Conservation (phyloP, 768 basidiomycete species). For the Pholiota molesta region DNA sequence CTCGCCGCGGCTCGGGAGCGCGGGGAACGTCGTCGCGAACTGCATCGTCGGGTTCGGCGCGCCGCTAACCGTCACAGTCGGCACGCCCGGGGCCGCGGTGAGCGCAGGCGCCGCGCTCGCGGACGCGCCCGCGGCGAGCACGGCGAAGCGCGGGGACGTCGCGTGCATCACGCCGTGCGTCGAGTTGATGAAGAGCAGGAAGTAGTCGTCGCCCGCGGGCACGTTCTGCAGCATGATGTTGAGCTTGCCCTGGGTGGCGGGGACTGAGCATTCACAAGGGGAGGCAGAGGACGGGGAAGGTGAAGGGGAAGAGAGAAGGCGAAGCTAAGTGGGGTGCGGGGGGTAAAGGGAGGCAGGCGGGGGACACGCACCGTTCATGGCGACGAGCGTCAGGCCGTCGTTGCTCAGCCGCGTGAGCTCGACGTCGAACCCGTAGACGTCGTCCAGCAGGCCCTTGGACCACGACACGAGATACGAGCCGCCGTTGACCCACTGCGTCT, state of each 20-base stretch:
- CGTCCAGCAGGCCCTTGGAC: slow-evolving; percentile 69
- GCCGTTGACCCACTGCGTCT: slow-evolving; percentile 58
- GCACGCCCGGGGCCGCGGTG: slow-evolving; percentile 42
- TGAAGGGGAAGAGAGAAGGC: neutral
- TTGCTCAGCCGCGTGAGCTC: slow-evolving; percentile 63
- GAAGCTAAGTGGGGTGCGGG: neutral
- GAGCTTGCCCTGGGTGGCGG: slow-evolving; percentile 40
- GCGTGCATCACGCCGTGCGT: slow-evolving; percentile 66
- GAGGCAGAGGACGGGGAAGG: neutral
- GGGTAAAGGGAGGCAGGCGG: neutral
- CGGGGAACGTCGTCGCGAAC: slow-evolving; percentile 63
- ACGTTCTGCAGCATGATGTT: slow-evolving; percentile 68
- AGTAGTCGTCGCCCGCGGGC: slow-evolving; percentile 77
- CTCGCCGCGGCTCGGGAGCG: slow-evolving; percentile 30
- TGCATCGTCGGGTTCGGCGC: slow-evolving; percentile 62
- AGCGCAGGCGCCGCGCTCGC: slow-evolving; percentile 24
- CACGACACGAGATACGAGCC: slow-evolving; percentile 58
- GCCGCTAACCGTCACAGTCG: slow-evolving; percentile 72
- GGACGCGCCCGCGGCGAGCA: slow-evolving; percentile 43
- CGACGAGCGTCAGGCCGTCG: slow-evolving; percentile 67
- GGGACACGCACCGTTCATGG: slow-evolving; percentile 58
- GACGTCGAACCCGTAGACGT: slow-evolving; percentile 65
- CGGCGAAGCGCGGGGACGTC: slow-evolving; percentile 65
- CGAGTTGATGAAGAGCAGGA: slow-evolving; percentile 73
- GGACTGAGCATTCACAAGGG: slow-evolving; percentile 27